phyloP scores from a whole-genome alignment of 768 basidiomycete species.

The Naematelia aurantialba region DNA sequence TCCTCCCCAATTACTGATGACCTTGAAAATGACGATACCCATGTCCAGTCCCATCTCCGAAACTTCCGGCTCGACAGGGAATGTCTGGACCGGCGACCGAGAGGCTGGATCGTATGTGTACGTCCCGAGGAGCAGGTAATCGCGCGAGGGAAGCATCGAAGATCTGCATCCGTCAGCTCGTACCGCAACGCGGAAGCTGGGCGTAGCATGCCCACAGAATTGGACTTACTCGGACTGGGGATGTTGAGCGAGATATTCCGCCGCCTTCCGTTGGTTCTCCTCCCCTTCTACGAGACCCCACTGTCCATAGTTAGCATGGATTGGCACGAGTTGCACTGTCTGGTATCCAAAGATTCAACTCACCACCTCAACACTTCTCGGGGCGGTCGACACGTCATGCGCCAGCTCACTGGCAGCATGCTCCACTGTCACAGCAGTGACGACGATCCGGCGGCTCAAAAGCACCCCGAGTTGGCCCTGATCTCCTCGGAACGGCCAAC shows the following conservation, averaged over 20 bases:
- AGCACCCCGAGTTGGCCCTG: conserved; percentile 78
- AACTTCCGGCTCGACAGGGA: conserved; percentile 67
- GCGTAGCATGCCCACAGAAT: conserved; percentile 1
- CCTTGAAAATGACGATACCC: conserved; percentile 72
- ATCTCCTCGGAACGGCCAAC: conserved; percentile 84
- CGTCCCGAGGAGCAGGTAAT: conserved; percentile 61
- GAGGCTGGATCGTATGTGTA: conserved; percentile 64
- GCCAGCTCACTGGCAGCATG: conserved; percentile 81
- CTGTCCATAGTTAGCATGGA: conserved; percentile 6
- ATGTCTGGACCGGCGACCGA: conserved; percentile 68
- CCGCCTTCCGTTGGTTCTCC: conserved; percentile 65
- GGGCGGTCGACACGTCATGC: conserved; percentile 74
- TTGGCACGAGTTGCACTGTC: not conserved
- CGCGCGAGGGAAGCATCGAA: conserved; percentile 11
- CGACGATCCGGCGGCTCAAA: conserved; percentile 62
- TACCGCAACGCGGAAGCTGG: not conserved
- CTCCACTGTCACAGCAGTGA: conserved; percentile 73
- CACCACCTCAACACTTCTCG: conserved; percentile 73
- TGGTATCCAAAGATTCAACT: no score
- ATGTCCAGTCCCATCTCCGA: conserved; percentile 72
- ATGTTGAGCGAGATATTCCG: conserved; percentile 52
- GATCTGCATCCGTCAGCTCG: not conserved
- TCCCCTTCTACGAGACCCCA: conserved; percentile 82
- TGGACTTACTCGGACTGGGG: conserved; percentile 12
- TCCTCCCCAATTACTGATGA: conserved; percentile 83